phyloP scores from a whole-genome alignment of 192 early-diverging fungal genomes.

The Blastocladiella britannica region DNA sequence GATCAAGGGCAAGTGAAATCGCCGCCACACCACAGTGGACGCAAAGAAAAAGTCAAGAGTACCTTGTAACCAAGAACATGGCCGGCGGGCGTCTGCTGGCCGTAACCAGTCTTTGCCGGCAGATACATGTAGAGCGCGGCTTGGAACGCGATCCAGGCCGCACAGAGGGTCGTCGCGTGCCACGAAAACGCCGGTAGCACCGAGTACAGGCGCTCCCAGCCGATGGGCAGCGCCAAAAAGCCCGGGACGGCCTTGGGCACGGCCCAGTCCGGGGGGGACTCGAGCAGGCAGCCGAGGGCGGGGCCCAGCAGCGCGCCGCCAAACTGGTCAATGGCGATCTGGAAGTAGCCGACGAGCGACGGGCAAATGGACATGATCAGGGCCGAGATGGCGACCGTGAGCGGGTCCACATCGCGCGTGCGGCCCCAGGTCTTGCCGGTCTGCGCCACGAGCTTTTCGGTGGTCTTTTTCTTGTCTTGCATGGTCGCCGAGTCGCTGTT shows the following conservation, averaged over 20 bases:
- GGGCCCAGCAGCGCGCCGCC: slow-evolving; percentile 40
- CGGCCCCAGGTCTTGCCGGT: slow-evolving; percentile 54
- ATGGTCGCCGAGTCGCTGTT: too few species aligned
- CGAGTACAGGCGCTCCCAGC: not conserved
- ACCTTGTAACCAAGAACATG: slow-evolving; percentile 47
- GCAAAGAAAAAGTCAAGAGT: not conserved
- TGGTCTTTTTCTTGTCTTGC: too few species aligned
- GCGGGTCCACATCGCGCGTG: slow-evolving; percentile 29
- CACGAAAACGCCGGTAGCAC: slow-evolving; percentile 21
- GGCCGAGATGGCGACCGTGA: slow-evolving; percentile 25
- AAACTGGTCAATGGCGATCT: slow-evolving; percentile 40
- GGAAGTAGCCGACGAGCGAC: slow-evolving; percentile 41
- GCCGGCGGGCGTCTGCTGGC: slow-evolving; percentile 58
- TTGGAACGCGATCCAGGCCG: slow-evolving; percentile 49
- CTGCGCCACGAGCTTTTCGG: slow-evolving; percentile 25
- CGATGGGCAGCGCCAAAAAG: not conserved
- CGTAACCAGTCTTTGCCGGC: slow-evolving; percentile 48
- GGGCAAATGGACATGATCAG: slow-evolving; percentile 42
- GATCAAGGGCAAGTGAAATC: too few species aligned
- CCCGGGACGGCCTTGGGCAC: slow-evolving; percentile 10
- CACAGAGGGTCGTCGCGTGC: slow-evolving; percentile 30
- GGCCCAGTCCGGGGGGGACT: slow-evolving; percentile 8
- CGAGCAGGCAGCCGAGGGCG: slow-evolving; percentile 13
- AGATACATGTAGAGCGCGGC: slow-evolving; percentile 38
- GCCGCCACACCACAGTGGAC: not conserved